These are phyloP conservation scores for Combretum micranthum DNA, from an alignment of 345 rosid species.

Conservation along the genomic window DNA sequence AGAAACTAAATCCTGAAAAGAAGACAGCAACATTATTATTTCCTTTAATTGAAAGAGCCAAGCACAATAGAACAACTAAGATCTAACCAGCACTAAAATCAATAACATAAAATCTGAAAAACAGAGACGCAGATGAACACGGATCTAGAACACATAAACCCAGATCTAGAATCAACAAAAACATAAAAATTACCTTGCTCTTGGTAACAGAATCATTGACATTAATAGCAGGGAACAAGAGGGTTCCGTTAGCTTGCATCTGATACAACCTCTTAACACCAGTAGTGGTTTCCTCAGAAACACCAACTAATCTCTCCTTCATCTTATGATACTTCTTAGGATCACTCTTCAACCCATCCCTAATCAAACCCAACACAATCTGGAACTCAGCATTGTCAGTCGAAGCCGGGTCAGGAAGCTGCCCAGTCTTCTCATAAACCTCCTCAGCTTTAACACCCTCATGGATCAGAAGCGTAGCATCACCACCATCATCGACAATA, in stretches of 20 bases:
- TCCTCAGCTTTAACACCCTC: slow-evolving; percentile 93
- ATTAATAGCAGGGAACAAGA: slow-evolving; percentile 81
- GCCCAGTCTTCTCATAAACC: slow-evolving; percentile 59
- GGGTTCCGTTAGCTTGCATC: slow-evolving; percentile 71
- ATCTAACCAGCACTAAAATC: too few species aligned
- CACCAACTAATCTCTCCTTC: slow-evolving; percentile 85
- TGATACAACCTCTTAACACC: slow-evolving; percentile 88
- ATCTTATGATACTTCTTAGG: slow-evolving; percentile 63
- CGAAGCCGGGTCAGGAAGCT: slow-evolving; percentile 62
- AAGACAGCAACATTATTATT: too few species aligned
- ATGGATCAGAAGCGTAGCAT: slow-evolving; percentile 81
- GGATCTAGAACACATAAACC: slow-evolving; percentile 5
- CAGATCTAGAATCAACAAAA: slow-evolving; percentile 4
- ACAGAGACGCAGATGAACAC: not conserved
- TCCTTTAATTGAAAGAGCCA: too few species aligned
- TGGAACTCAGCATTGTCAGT: slow-evolving; percentile 90
- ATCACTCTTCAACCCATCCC: slow-evolving; percentile 63
- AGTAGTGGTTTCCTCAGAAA: slow-evolving; percentile 85
- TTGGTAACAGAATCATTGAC: slow-evolving; percentile 96
- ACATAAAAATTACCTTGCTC: slow-evolving; percentile 65
- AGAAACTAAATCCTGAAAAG: too few species aligned
- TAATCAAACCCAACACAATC: slow-evolving; percentile 66
- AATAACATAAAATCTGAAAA: not conserved
- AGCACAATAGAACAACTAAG: too few species aligned
- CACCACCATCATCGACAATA: slow-evolving; percentile 91